A percentile compares a stretch with the other conserved stretches of the same genome.
Conservation (phyloP, 2,329 filamentous ascomycete species). For the Akanthomyces dipterigenus region DNA sequence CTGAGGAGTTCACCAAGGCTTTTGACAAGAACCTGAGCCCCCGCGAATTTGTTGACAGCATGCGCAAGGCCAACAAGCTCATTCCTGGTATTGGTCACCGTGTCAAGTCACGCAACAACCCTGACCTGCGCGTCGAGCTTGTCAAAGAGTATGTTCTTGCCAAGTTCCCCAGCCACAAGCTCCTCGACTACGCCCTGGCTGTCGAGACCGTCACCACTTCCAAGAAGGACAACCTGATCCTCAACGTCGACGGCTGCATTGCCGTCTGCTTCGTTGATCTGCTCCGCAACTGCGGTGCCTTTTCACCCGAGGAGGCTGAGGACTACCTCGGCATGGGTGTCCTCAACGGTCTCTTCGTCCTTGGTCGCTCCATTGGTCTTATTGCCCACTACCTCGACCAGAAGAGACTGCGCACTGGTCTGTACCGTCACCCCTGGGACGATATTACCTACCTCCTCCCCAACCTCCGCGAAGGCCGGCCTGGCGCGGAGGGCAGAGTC, state of each 20-base stretch:
- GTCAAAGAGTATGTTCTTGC: constrained; percentile 98
- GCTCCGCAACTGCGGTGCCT: constrained; percentile 94
- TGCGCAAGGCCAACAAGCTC: constrained; percentile 99
- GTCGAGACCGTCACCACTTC: constrained; percentile 97
- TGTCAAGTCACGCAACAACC: constrained; percentile 99
- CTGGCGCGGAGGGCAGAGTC: constrained; percentile 77
- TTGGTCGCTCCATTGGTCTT: constrained; percentile 93
- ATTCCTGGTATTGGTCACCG: constrained; percentile 98
- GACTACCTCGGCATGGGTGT: constrained; percentile 99
- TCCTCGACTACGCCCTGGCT: constrained; percentile 96
- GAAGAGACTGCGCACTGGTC: constrained; percentile 96
- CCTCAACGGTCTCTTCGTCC: constrained; percentile 97
- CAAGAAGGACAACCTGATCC: constrained; percentile 99
- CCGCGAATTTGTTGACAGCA: constrained; percentile 96
- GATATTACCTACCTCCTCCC: constrained; percentile 94
- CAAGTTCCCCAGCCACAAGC: constrained; percentile 96
- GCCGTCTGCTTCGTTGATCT: constrained; percentile 98
- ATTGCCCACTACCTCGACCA: constrained; percentile 99
- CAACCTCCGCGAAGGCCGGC: constrained; percentile 62
- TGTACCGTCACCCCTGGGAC: constrained; percentile 99
- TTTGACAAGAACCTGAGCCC: constrained; percentile 97
- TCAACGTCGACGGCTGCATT: constrained; percentile 97
- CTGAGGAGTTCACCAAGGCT: constrained; percentile 96
- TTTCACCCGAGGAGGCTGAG: constrained; percentile 92
- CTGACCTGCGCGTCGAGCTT: constrained; percentile 97